Conservation (phyloP, 148 eudicot genomes). For the Talinum fruticosum region DNA sequence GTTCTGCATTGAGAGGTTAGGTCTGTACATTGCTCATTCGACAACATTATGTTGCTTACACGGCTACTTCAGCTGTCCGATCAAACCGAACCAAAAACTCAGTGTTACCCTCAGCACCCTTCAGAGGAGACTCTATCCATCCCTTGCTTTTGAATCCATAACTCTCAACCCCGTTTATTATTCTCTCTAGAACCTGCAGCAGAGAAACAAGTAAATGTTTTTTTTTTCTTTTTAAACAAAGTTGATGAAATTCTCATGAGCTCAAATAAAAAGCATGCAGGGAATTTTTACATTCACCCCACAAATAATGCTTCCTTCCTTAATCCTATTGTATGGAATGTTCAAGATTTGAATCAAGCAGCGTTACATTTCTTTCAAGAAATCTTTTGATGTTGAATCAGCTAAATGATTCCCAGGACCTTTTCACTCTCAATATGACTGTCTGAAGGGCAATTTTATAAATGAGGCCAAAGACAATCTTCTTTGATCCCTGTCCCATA, state of each 20-base stretch:
- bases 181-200: slow-evolving; percentile 69
- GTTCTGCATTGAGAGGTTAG: not conserved
- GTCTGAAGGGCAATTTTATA: too few relatives aligned
- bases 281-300: not conserved
- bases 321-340: too few relatives aligned
- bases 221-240: too few relatives aligned
- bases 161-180: slow-evolving; percentile 67
- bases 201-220: not conserved
- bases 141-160: slow-evolving; percentile 71
- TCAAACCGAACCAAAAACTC: slow-evolving; percentile 78
- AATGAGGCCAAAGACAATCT: too few relatives aligned
- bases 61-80: slow-evolving; percentile 34
- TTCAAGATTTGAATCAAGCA: too few relatives aligned
- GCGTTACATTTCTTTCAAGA: too few relatives aligned
- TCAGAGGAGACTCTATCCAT: slow-evolving; percentile 88
- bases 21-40: not conserved
- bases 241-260: not conserved
- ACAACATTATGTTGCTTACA: not conserved
- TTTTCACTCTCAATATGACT: too few relatives aligned
- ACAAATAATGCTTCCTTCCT: not conserved
- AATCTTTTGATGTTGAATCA: too few relatives aligned
- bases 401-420: too few relatives aligned
- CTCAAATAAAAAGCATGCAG: not conserved
- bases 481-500: too few relatives aligned
- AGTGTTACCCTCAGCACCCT: slow-evolving; percentile 87